These are phyloP conservation scores for Jamesozyma rosinii DNA, from an alignment of 805 yeast genomes.

Conservation along the genomic window DNA sequence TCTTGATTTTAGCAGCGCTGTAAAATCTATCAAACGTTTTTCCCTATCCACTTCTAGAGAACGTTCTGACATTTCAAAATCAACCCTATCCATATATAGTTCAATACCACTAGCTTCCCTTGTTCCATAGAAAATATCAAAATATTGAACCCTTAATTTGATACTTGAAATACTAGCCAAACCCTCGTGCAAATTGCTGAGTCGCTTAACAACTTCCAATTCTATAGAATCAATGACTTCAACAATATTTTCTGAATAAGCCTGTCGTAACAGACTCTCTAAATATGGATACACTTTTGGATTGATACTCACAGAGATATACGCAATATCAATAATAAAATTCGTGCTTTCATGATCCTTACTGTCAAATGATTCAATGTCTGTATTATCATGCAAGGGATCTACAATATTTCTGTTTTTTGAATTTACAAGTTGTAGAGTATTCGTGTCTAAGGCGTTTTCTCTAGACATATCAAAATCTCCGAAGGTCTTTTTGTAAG, in stretches of 20 bases:
- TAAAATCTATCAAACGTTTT: slow-evolving; percentile 9
- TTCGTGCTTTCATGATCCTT: slow-evolving; percentile 8
- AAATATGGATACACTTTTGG: slow-evolving; percentile 32
- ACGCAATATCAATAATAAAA: slow-evolving; percentile 34
- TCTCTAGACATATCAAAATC: background rate
- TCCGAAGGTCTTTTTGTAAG: background rate
- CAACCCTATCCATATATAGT: slow-evolving; percentile 16
- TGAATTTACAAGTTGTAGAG: background rate
- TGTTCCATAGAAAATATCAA: slow-evolving; percentile 19
- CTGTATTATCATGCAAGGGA: background rate
- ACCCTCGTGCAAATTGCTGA: slow-evolving; percentile 30
- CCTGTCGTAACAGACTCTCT: slow-evolving; percentile 30
- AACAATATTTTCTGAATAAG: slow-evolving; percentile 35
- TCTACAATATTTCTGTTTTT: no score
- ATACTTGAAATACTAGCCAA: slow-evolving; percentile 9
- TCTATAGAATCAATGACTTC: slow-evolving; percentile 59
- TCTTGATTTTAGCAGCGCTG: slow-evolving; percentile 11
- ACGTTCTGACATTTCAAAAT: slow-evolving; percentile 17
- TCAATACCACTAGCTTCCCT: slow-evolving; percentile 14
- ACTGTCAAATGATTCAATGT: background rate
- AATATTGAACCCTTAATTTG: slow-evolving; percentile 12
- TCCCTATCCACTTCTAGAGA: slow-evolving; percentile 14
- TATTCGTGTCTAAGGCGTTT: background rate
- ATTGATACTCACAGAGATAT: slow-evolving; percentile 35
- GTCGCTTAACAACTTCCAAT: slow-evolving; percentile 40